Conservation (phyloP, 2,329 filamentous ascomycete species). For the Aspergillus awamori region DNA sequence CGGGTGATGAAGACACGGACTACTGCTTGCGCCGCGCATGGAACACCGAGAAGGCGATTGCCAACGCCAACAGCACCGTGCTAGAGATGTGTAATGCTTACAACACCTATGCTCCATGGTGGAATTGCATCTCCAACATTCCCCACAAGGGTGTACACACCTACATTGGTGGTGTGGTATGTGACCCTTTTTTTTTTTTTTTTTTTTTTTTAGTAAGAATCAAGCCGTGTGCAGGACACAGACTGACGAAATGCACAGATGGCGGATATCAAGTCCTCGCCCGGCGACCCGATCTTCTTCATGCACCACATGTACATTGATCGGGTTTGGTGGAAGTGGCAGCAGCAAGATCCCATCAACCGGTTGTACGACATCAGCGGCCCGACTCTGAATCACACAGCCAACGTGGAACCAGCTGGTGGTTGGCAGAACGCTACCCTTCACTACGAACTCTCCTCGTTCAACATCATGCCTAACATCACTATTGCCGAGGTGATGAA, state of each 20-base stretch:
- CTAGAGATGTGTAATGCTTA: conserved; percentile 8
- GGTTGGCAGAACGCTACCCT: conserved; percentile 14
- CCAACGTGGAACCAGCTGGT: conserved; percentile 11
- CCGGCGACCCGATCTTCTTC: conserved; percentile 15
- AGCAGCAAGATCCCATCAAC: conserved; percentile 10
- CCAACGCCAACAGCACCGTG: conserved; percentile 6
- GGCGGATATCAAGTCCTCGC: conserved; percentile 15
- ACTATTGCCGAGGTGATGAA: conserved; percentile 15
- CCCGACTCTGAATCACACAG: conserved; percentile 11
- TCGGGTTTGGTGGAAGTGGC: conserved; percentile 14
- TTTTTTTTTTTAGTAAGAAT: too few species aligned
- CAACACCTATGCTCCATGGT: conserved; percentile 13
- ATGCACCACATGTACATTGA: conserved; percentile 16
- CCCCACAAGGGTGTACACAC: conserved; percentile 17
- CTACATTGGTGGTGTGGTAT: conserved; percentile 14
- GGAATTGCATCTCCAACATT: conserved; percentile 15
- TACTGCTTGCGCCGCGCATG: conserved; percentile 15
- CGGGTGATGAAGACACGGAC: conserved; percentile 12
- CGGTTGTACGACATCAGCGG: conserved; percentile 14
- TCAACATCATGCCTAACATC: conserved; percentile 11
- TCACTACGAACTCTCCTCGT: conserved; percentile 9
- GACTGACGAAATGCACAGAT: background rate
- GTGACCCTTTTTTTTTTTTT: background rate
- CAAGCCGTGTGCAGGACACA: too few species aligned
- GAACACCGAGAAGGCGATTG: conserved; percentile 4